Evolutionary conservation across 2,329 filamentous ascomycete species (phyloP), one percentile per base, ranked within the genome.

Genomic region (Botrytis hyacinthi): DNA sequence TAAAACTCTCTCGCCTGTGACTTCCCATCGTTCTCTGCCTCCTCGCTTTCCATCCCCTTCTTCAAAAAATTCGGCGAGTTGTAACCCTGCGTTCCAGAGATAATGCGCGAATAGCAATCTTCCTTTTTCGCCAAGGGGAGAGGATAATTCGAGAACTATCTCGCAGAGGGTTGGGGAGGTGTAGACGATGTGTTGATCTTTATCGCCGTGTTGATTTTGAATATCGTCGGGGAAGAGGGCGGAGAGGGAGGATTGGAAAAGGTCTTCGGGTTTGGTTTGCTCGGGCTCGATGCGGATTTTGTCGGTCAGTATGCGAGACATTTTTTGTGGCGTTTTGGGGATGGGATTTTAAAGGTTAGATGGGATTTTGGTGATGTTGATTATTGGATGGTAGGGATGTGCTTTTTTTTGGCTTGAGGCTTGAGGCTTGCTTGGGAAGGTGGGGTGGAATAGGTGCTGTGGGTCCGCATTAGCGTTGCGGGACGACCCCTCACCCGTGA

Each of bases 221-320:
- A 90, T 84, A 82, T 93, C 91, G 80, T 92, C 90, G 6, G 89
- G 87, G 83, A 92, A 92, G 80, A 93, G 87, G 75, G 89, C 85
- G 75, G 87, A 88, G 1, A 92, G 86, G 0, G 88, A 85, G 3
- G 85, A 84, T 48, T 84, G 83, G 78, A 93, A 86, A 77, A 87
- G 86, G 81, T 92, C 89, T 81, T 91, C 89, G 0, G 89, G 85
- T 71, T 82, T 83, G 65, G 79, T 80, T 73, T 75, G 75, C 37
- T 81, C 79, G 6, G 81, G 81, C 37, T 82, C 83, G 48, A 83
- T 80, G 59, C 83, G 80, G 75, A 87, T 82, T 63, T 84, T 83
- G 75, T 84, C 81, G 42, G 83, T 84, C 48, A 89, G 83, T 40
- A 46, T 3, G 48, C 48, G 65, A 54, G 46, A 42, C 86, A 88